A percentile compares a stretch with the other conserved stretches of the same genome.
phyloP scores from a whole-genome alignment of 2,329 filamentous ascomycete genomes.

The Nemania sp. region DNA sequence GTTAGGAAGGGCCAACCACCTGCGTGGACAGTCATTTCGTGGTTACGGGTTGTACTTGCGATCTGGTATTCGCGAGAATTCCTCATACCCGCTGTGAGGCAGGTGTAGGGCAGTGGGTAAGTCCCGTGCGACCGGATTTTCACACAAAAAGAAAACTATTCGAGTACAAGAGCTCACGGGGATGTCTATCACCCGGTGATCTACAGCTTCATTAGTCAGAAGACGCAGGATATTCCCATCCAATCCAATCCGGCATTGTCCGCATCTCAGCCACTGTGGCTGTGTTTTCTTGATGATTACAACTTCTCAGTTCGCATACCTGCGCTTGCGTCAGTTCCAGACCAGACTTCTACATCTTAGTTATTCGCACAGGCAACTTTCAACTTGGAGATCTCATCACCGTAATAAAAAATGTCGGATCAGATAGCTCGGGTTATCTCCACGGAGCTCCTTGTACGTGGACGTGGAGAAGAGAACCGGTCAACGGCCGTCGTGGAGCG shows the following conservation, averaged over 20 bases:
- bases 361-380: too few species aligned
- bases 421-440: conserved; percentile 34
- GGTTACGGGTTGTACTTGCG: too few species aligned
- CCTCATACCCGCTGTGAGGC: background rate
- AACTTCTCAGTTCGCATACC: background rate
- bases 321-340: background rate
- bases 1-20: background rate
- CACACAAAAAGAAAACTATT: too few species aligned
- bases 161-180: too few species aligned
- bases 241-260: too few species aligned
- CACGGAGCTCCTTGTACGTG: conserved; percentile 38
- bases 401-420: conserved; percentile 30
- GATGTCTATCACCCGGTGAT: too few species aligned
- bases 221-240: too few species aligned
- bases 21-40: background rate
- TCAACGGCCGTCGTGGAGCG: background rate
- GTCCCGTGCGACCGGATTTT: background rate
- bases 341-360: too few species aligned
- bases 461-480: background rate
- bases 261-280: background rate
- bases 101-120: too few species aligned
- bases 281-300: background rate
- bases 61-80: too few species aligned
- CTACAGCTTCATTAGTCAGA: too few species aligned
- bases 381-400: background rate